Conservation (phyloP, 1,139 yeast species). For the Blastobotrys niveus region DNA sequence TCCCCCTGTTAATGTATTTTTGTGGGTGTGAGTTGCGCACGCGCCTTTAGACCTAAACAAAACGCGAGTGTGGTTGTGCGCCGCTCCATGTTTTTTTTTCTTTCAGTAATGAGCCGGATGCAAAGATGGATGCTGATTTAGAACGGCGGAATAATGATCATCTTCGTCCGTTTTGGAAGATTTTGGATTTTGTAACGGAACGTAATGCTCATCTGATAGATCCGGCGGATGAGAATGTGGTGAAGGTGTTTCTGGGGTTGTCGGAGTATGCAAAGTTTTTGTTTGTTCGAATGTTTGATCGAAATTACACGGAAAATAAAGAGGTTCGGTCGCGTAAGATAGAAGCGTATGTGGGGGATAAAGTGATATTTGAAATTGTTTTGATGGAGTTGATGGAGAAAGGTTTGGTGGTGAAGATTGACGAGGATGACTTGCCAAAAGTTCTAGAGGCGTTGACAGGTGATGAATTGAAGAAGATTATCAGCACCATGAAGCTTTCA, state of each 20-base stretch:
- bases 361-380: slow-evolving; percentile 7
- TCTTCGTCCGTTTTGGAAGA: slow-evolving; percentile 13
- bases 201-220: slow-evolving; percentile 9
- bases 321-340: slow-evolving; percentile 10
- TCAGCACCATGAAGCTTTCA: neutral
- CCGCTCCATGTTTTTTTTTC: too few relatives aligned
- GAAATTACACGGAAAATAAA: slow-evolving; percentile 13
- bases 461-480: slow-evolving; percentile 3
- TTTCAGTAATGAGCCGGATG: too few relatives aligned
- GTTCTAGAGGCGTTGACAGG: slow-evolving; percentile 10
- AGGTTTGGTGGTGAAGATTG: slow-evolving; percentile 7
- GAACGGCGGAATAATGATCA: slow-evolving; percentile 12
- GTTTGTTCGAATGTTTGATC: slow-evolving; percentile 15
- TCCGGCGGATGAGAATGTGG: slow-evolving; percentile 2
- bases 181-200: slow-evolving; percentile 8
- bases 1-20: too few relatives aligned
- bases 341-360: slow-evolving; percentile 8
- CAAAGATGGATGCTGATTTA: slow-evolving; percentile 9
- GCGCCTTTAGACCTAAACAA: too few relatives aligned
- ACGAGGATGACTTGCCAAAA: slow-evolving; percentile 7
- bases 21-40: too few relatives aligned
- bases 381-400: slow-evolving; percentile 5
- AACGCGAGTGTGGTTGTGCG: too few relatives aligned
- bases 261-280: slow-evolving; percentile 11
- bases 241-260: slow-evolving; percentile 6